Percentiles rank a stretch among this genome's conserved stretches.
Conservation (phyloP, 306 rosid genomes). For the Mimosa pudica region DNA sequence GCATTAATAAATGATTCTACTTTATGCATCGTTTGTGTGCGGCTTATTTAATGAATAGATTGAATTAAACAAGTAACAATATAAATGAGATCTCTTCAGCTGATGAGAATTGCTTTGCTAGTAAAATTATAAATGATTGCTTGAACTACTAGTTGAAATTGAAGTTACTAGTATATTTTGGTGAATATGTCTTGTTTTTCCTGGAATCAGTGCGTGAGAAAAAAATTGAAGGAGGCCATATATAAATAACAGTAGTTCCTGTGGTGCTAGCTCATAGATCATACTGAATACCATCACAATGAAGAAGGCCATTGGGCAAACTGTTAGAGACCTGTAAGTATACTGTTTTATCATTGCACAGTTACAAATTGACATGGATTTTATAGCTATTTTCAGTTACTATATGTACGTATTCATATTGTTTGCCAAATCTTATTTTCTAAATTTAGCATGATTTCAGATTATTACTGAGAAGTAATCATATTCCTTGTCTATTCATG, state of each 20-base stretch:
- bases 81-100: constrained; percentile 10
- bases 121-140: background rate
- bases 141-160: constrained; percentile 13
- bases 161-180: constrained; percentile 12
- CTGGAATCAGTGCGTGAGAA: background rate
- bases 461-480: background rate
- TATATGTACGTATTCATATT: background rate
- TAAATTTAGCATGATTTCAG: background rate
- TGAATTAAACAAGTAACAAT: constrained; percentile 7
- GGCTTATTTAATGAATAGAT: background rate
- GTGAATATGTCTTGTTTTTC: constrained; percentile 30
- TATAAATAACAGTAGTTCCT: constrained; percentile 35
- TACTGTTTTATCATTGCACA: constrained; percentile 4
- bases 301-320: constrained; percentile 97
- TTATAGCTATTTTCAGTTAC: constrained; percentile 14
- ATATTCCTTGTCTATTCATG: background rate
- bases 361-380: constrained; percentile 8
- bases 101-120: background rate
- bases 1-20: background rate
- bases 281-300: constrained; percentile 47
- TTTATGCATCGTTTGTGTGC: background rate
- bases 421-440: background rate
- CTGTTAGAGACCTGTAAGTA: constrained; percentile 96
- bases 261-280: constrained; percentile 41
- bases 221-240: constrained; percentile 25